Evolutionary conservation across 2,329 filamentous ascomycete genomes (phyloP).

Genomic region (Epichloe baconii): DNA sequence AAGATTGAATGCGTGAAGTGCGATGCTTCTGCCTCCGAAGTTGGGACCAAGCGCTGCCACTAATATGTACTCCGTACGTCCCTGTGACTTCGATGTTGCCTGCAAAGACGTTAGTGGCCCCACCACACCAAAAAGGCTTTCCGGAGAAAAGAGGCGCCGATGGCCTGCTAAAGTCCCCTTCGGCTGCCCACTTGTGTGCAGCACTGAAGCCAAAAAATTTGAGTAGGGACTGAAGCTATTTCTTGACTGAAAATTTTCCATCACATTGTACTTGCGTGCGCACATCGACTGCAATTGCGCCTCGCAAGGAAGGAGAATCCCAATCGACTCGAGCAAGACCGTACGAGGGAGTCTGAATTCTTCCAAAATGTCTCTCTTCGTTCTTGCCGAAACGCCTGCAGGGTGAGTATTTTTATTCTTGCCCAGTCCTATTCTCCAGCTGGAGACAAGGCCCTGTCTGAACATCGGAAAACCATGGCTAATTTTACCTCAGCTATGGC

Average conservation of each 20-base stretch:
- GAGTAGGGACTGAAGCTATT: slow-evolving; percentile 23
- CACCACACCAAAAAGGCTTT: neutral
- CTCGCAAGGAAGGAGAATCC: slow-evolving; percentile 21
- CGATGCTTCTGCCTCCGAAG: neutral
- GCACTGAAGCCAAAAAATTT: slow-evolving; percentile 22
- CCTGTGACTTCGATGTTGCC: neutral
- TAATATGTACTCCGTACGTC: neutral
- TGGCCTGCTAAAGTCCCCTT: slow-evolving; percentile 4
- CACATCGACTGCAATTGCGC: slow-evolving; percentile 24
- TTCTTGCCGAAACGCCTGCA: slow-evolving; percentile 87
- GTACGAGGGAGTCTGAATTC: slow-evolving; percentile 16
- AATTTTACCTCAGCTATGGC: slow-evolving; percentile 58
- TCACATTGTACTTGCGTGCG: slow-evolving; percentile 21
- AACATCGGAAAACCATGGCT: slow-evolving; percentile 11
- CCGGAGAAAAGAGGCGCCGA: slow-evolving; percentile 17
- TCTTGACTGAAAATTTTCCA: slow-evolving; percentile 30
- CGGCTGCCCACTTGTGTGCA: slow-evolving; percentile 15
- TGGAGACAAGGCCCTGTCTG: neutral
- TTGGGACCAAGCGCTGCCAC: neutral
- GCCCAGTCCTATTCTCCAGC: neutral
- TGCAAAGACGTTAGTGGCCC: slow-evolving; percentile 9
- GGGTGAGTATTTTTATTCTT: slow-evolving; percentile 34
- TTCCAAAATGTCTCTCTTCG: slow-evolving; percentile 70
- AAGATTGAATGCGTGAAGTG: neutral
- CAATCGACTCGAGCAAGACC: slow-evolving; percentile 19